Evolutionary conservation across 2,329 filamentous ascomycete species (phyloP).

Genomic region (Penicillium hesseltinei): DNA sequence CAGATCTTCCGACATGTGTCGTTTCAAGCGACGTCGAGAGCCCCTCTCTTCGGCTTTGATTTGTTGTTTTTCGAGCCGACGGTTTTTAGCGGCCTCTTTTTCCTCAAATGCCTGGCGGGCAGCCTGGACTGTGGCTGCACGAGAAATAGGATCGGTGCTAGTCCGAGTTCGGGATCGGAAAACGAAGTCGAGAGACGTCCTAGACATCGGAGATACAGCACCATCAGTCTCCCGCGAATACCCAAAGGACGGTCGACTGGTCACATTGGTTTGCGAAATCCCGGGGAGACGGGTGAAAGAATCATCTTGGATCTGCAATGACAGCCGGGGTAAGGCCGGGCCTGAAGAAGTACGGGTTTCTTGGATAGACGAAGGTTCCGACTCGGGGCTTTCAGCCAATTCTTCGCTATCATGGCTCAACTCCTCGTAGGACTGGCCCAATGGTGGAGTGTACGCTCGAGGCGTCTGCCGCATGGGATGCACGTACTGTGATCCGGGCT

Average conservation of each 20-base stretch:
- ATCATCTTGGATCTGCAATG: constrained; percentile 40
- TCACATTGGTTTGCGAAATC: constrained; percentile 54
- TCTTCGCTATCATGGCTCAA: constrained; percentile 49
- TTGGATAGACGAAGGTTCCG: constrained; percentile 31
- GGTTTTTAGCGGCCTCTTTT: constrained; percentile 57
- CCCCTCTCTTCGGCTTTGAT: constrained; percentile 48
- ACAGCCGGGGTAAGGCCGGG: constrained; percentile 29
- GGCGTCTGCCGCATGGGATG: constrained; percentile 58
- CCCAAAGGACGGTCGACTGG: constrained; percentile 47
- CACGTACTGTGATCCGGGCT: constrained; percentile 52
- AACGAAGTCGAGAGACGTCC: constrained; percentile 57
- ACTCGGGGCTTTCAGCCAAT: constrained; percentile 47
- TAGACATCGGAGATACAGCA: constrained; percentile 52
- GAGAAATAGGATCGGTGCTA: constrained; percentile 53
- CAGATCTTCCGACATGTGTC: constrained; percentile 16
- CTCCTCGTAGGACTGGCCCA: constrained; percentile 50
- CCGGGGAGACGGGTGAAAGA: constrained; percentile 50
- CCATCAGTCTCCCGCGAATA: constrained; percentile 54
- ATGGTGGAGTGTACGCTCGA: constrained; percentile 54
- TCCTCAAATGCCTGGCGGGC: constrained; percentile 58
- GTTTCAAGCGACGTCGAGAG: constrained; percentile 45
- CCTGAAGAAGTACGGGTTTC: constrained; percentile 32
- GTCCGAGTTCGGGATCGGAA: constrained; percentile 51
- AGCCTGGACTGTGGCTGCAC: constrained; percentile 56
- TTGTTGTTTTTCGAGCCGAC: constrained; percentile 54